Base-by-base conservation (phyloP, 2,329 filamentous ascomycete species). In the Cercospora sp. region DNA sequence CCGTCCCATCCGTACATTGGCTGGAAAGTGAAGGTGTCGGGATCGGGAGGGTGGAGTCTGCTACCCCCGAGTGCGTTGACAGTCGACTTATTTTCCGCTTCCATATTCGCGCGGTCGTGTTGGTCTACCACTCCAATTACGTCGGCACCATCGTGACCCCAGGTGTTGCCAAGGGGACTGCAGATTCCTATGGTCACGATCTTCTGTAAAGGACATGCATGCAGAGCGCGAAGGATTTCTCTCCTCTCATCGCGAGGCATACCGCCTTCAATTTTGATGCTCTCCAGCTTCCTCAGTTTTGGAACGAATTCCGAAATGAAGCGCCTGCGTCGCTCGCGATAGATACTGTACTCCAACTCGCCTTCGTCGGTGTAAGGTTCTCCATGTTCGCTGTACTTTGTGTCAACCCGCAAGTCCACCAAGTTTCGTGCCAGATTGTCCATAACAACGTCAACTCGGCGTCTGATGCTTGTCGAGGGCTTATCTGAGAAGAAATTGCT, bases 241-340 rank as follows among this genome's bases (percentile, higher is more conserved):
- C 82, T 78, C 63, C 82, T 81, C 69, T 84, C 82, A 68, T 84
- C 82, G 9, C 81, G 77, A 0, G 82, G 81, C 51, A 84, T 79
- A 12, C 81, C 81, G 18, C 82, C 82, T 74, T 84, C 82, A 21
- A 84, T 74, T 66, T 84, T 84, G 72, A 84, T 76, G 49, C 75
- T 77, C 65, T 81, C 73, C 3, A 84, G 61, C n/a, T 74, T 80
- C 1, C 71, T 78, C 81, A 84, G 80, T 34, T 77, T 74, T 1
- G 79, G 72, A 1, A 79, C 81, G 61, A 84, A 83, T 5, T 81
- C 77, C 28, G 75, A 74, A 45, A 84, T 82, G 75, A 84, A 79
- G 1, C 70, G 69, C 21, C 75, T 71, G n/a, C 78, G 71, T 12
- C 72, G 69, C 5, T 63, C 65, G 30, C 74, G 63, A 10, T 64